Percentiles rank a stretch among this genome's conserved stretches.
These are phyloP conservation scores for Coemansia sp. DNA, from an alignment of 192 early-diverging fungal species.

Conservation along the genomic window DNA sequence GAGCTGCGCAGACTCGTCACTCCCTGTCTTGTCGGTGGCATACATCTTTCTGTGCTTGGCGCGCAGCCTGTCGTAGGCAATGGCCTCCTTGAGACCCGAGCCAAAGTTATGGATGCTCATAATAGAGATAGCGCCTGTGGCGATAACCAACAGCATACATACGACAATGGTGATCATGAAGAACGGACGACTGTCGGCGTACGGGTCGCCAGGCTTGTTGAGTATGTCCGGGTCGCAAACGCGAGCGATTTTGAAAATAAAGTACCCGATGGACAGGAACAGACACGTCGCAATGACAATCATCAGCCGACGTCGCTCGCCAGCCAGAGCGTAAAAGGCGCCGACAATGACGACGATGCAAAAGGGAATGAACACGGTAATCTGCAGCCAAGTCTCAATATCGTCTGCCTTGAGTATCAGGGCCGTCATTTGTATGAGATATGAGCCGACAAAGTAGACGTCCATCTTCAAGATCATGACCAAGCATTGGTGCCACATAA, in stretches of 20 bases:
- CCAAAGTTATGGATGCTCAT: slow-evolving; percentile 48
- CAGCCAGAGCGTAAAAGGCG: slow-evolving; percentile 32
- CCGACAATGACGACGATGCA: slow-evolving; percentile 33
- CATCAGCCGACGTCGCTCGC: slow-evolving; percentile 46
- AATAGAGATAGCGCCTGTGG: slow-evolving; percentile 28
- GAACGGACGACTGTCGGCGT: slow-evolving; percentile 42
- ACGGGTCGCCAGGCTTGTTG: slow-evolving; percentile 42
- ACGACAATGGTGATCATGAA: slow-evolving; percentile 53
- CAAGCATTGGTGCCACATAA: slow-evolving; percentile 45
- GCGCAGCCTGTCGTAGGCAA: slow-evolving; percentile 45
- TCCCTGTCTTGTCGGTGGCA: background rate
- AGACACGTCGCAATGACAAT: slow-evolving; percentile 10
- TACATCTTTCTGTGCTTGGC: slow-evolving; percentile 35
- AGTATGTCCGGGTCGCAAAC: slow-evolving; percentile 33
- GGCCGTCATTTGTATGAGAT: slow-evolving; percentile 59
- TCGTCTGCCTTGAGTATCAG: slow-evolving; percentile 57
- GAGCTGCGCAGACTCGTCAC: slow-evolving; percentile 19
- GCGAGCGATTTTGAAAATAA: slow-evolving; percentile 53
- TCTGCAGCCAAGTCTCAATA: slow-evolving; percentile 48
- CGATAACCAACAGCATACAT: slow-evolving; percentile 37
- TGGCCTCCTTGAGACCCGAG: slow-evolving; percentile 51
- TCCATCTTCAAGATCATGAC: slow-evolving; percentile 51
- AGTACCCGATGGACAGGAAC: slow-evolving; percentile 47
- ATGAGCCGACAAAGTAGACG: slow-evolving; percentile 53
- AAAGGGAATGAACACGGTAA: slow-evolving; percentile 46